Evolutionary conservation across 805 yeast species (phyloP), one percentile per base, ranked within the genome.

Genomic region (Pichia ethanolica): DNA sequence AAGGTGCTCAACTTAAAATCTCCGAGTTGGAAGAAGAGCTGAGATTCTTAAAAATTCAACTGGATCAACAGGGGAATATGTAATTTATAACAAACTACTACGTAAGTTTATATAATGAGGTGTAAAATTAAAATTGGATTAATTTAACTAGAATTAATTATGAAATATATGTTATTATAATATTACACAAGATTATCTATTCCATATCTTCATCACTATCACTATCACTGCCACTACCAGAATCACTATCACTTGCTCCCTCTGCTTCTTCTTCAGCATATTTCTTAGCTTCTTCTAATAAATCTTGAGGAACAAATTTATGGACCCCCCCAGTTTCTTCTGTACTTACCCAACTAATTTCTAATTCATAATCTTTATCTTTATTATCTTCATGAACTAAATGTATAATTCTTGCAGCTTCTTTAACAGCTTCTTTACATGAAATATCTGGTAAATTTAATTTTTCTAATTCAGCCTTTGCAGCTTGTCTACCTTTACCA

Each of bases 401-500:
- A 62, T 89, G 86, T 61, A 93, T 86, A 64, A 93, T 89, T 67
- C 84, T 85, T 5, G 98, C 98, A 34, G 97, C 98, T 63, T 86
- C 86, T 60, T 86, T 89, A 37, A 93, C 85, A 5, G 96, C 99
- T 25, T 90, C 95, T 57, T 70, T 78, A 5, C 83, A 86, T 8
- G 82, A 71, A 56, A 95, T 70, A 55, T 75, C 78, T 47, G 81
- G 82, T 53, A 82, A 72, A 56, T 88, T 84, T 65, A 93, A 73
- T 68, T 93, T 93, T 69, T 93, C 99, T 58, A 93, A 77, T 70
- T 93, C 99, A 32, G 91, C 86, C 70, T 91, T 91, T 45, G 99
- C 99, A n/a, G 88, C 80, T 69, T 93, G 99, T 68, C 98, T 82
- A 44, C 99, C 99, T 67, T 91, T 93, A 55, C 99, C 99, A 5